Base-by-base conservation (phyloP, 441 rosid genomes). In the Corymbia calophylla region DNA sequence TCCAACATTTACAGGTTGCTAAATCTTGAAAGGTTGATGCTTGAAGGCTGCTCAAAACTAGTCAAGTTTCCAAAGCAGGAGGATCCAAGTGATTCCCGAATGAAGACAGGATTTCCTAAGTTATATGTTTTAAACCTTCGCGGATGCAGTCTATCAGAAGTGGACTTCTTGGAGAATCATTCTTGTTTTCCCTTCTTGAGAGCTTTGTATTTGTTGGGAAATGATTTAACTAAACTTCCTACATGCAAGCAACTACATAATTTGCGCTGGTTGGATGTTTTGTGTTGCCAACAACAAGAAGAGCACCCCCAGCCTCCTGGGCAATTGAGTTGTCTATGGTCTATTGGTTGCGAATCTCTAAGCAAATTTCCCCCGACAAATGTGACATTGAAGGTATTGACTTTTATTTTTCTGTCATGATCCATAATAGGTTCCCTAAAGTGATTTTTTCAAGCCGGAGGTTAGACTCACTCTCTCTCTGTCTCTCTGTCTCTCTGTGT, bases 101-200 rank as follows among this genome's bases (percentile, higher is more conserved):
- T 2, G 5, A 62, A 62, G 68, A 62, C 8, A 7, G 32, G 68
- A 29, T 62, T 62, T 62, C 17, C 16, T 6, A 62, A 3, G 17
- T 62, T 62, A 29, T 0, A 0, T 0, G 0, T 0, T 7, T 62
- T 62, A 14, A 0, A 3, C 17, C 32, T 62, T 3, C 1, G 8
- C 6, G 8, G 0, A 13, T 62, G 68, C 68, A 5, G 27, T 62
- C 9, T 62, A 13, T 29, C 17, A 62, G 2, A 13, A 62, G 32
- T 13, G 3, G 32, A 62, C 4, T 62, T 62, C 18, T 4, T 62
- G 2, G 32, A 62, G 8, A 29, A 29, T 62, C 1, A 2, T 62
- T 62, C 32, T 0, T 13, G 68, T 62, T 62, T 62, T 13, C 32
- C 17, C 68, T 2, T 0, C 17, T 62, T 62, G 27, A 0, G 1